phyloP scores from a whole-genome alignment of 2,329 filamentous ascomycete species.

The Dactylellina haptotyla region DNA sequence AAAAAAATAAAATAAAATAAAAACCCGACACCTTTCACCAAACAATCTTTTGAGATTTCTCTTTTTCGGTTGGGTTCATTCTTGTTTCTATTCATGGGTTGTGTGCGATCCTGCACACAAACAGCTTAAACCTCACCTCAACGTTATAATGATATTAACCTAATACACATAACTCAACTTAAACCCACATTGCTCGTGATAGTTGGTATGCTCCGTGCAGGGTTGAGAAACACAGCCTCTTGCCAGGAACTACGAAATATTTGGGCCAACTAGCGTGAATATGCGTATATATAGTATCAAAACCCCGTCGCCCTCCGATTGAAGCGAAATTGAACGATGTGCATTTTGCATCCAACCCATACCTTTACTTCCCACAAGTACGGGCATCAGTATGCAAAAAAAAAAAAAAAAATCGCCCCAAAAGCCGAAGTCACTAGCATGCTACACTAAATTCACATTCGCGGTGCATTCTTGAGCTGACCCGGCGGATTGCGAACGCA shows the following conservation, averaged over 20 bases:
- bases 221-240: neutral
- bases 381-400: neutral
- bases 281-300: conserved; percentile 48
- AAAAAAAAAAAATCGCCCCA: neutral
- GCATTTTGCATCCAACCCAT: neutral
- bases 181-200: conserved; percentile 12
- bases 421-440: neutral
- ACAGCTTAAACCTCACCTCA: neutral
- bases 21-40: too few species aligned
- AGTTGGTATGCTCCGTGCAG: neutral
- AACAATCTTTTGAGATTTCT: too few species aligned
- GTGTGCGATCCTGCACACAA: too few species aligned
- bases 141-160: too few species aligned
- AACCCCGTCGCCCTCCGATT: conserved; percentile 43
- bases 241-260: neutral
- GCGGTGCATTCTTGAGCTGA: too few species aligned
- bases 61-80: neutral
- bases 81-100: neutral
- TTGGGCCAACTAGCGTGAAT: neutral
- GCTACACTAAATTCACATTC: too few species aligned
- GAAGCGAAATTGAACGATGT: conserved; percentile 32
- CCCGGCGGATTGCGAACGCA: conserved; percentile 14
- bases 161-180: conserved; percentile 16
- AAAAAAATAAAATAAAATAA: too few species aligned
- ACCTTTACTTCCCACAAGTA: neutral